These are phyloP conservation scores for Colletotrichum siamense DNA, from an alignment of 2,329 filamentous ascomycete species.

Conservation along the genomic window DNA sequence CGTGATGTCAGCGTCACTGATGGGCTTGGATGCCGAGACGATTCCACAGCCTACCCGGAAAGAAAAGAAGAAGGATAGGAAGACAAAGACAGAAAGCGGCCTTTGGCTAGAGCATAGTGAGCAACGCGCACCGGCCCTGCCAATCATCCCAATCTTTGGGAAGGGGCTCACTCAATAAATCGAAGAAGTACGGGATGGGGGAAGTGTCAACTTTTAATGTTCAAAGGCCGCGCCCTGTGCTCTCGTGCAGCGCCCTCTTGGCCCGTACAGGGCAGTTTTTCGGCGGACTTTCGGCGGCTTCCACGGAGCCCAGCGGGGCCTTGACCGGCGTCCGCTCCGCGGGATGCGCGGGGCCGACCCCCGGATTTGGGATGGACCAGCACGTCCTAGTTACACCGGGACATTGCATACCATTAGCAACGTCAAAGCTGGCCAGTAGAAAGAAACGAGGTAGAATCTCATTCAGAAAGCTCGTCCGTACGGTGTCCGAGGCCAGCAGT, in stretches of 20 bases:
- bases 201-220: background rate
- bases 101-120: background rate
- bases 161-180: no score
- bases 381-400: background rate
- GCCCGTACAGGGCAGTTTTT: background rate
- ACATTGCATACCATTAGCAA: no score
- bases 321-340: background rate
- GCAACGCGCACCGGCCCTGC: no score
- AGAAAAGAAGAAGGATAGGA: background rate
- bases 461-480: background rate
- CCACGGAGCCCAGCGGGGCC: background rate
- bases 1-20: fast-evolving
- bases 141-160: no score
- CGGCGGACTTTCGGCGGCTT: background rate
- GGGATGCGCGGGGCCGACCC: background rate
- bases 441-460: fast-evolving
- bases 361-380: background rate
- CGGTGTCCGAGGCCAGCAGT: background rate
- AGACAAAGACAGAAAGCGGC: background rate
- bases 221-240: fast-evolving
- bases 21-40: background rate
- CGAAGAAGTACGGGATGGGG: no score
- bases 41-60: background rate
- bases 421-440: background rate
- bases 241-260: background rate